Evolutionary conservation across 768 basidiomycete genomes (phyloP).

Genomic region (Pluteus cervinus): DNA sequence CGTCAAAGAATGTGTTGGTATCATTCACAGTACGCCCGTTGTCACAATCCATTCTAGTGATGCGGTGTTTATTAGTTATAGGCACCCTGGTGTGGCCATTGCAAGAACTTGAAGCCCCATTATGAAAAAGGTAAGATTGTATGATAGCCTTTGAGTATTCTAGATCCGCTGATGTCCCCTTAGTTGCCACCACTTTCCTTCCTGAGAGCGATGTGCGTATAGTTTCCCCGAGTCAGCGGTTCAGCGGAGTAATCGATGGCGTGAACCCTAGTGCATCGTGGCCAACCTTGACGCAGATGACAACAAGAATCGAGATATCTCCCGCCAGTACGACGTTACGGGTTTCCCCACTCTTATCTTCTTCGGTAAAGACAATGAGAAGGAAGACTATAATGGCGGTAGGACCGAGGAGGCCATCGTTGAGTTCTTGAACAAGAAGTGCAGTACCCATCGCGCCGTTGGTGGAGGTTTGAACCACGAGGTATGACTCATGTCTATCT

Average conservation of each 20-base stretch:
- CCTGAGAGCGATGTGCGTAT: conserved; percentile 67
- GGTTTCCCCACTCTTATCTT: conserved; percentile 96
- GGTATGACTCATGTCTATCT: conserved; percentile 28
- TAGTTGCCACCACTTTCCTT: conserved; percentile 75
- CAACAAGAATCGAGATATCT: conserved; percentile 66
- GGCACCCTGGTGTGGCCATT: conserved; percentile 91
- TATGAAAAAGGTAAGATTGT: conserved; percentile 88
- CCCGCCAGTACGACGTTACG: conserved; percentile 62
- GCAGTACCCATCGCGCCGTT: conserved; percentile 77
- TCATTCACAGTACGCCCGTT: conserved; percentile 59
- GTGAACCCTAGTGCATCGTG: conserved; percentile 64
- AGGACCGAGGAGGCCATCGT: conserved; percentile 75
- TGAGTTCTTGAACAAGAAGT: conserved; percentile 76
- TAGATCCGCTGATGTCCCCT: neutral
- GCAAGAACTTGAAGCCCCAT: conserved; percentile 83
- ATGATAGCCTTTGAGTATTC: conserved; percentile 3
- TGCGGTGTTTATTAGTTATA: conserved; percentile 15
- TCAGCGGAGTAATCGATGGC: neutral
- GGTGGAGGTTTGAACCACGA: conserved; percentile 75
- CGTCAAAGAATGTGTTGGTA: conserved; percentile 78
- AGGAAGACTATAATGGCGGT: conserved; percentile 61
- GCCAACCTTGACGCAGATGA: conserved; percentile 92
- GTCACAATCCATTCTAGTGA: conserved; percentile 4
- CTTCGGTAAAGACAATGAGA: conserved; percentile 68
- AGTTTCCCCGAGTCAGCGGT: neutral